Conservation (phyloP, 1,284 basidiomycete genomes). For the Leccinum subrobustum region DNA sequence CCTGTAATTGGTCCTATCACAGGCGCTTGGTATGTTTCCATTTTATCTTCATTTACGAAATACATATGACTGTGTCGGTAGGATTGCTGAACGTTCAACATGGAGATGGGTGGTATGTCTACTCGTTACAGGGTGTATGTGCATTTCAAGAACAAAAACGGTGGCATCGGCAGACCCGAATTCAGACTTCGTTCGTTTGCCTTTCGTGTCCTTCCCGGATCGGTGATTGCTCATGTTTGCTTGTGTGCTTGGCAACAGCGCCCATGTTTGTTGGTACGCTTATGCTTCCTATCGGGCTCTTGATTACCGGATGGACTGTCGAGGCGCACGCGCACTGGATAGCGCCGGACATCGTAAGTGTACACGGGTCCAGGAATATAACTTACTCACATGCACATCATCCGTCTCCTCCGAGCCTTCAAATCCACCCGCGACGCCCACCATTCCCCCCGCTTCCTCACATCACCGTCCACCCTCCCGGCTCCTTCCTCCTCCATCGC, state of each 20-base stretch:
- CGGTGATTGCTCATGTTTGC: conserved; percentile 1
- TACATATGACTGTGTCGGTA: conserved; percentile 18
- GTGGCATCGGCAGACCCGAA: conserved; percentile 49
- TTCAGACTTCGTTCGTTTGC: conserved; percentile 36
- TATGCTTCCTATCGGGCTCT: conserved; percentile 55
- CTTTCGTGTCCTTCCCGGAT: background rate
- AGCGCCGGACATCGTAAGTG: conserved; percentile 58
- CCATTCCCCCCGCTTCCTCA: too few species aligned
- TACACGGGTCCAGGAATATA: background rate
- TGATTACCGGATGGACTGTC: conserved; percentile 68
- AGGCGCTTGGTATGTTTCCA: conserved; percentile 50
- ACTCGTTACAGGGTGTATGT: conserved; percentile 42
- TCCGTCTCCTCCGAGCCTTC: too few species aligned
- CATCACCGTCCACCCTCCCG: too few species aligned
- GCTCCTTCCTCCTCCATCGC: too few species aligned
- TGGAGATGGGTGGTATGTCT: conserved; percentile 64
- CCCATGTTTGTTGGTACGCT: conserved; percentile 59
- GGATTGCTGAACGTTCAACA: conserved; percentile 57
- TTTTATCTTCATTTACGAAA: background rate
- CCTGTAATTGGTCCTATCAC: conserved; percentile 66
- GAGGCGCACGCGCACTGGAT: conserved; percentile 61
- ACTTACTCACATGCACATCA: too few species aligned
- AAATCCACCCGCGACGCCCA: too few species aligned
- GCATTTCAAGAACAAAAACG: conserved; percentile 40
- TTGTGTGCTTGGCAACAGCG: conserved; percentile 34